Base-by-base conservation (phyloP, 2,329 filamentous ascomycete species). In the Penicillium sp. region DNA sequence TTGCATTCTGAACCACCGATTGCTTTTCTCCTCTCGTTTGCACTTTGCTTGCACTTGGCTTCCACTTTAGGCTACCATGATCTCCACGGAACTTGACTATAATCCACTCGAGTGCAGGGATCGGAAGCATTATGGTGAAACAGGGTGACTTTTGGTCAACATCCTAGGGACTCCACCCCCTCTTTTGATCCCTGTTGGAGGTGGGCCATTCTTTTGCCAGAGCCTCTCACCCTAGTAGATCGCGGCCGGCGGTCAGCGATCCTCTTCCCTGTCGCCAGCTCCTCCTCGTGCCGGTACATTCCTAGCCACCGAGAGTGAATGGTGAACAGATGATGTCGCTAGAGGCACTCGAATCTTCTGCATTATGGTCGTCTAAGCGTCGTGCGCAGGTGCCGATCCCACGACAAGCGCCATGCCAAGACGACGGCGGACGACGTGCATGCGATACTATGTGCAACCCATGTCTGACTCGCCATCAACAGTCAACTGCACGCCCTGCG, bases 361-460 rank as follows among this genome's bases (percentile, higher is more conserved):
- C 36, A 39, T 39, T 39, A 23, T 21, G 18, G 36, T 6, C 21
- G 26, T 31, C 31, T 16, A 33, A 36, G 29, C 45, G 16, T 56
- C 45, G 45, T 53, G 34, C 29, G 26, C 53, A 49, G 51, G 39
- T 47, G 58, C 41, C 58, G 60, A 62, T 62, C 58, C 36, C 42
- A 45, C 41, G 57, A 60, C 60, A 70, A 67, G 65, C 66, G 65
- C 67, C 61, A 58, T 55, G 67, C 68, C 65, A 70, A 70, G 68
- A 53, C 24, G 55, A 58, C 61, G 51, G 57, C 58, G 61, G 54
- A 58, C 57, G 53, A 54, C 45, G 41, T 59, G 61, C 56, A 54
- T 61, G 16, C 45, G 47, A 57, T 50, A 51, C 44, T 53, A 54
- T 48, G 49, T 59, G 45, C 57, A 48, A 57, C 49, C 45, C 36